A percentile compares a stretch with the other conserved stretches of the same genome.
Evolutionary conservation across 306 rosid genomes (phyloP).

Genomic region (Acacia melanoxylon): DNA sequence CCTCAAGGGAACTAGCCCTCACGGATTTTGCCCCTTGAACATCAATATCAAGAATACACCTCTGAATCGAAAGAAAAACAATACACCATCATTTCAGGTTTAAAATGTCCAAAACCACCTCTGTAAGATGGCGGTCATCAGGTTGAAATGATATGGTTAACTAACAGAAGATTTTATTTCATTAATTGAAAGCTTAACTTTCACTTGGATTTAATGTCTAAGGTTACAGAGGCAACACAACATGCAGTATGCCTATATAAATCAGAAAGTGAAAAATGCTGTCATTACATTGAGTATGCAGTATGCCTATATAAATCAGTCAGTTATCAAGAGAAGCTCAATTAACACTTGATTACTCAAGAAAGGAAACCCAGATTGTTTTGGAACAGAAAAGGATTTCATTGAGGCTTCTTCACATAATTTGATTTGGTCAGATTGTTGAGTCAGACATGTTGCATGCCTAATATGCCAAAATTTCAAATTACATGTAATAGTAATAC

Average conservation of each 20-base stretch:
- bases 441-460: not conserved
- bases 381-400: not conserved
- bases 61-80: slow-evolving; percentile 47
- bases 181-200: too few species aligned
- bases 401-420: not conserved
- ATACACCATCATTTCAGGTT: slow-evolving; percentile 22
- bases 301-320: not conserved
- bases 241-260: not conserved
- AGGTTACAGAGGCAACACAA: not conserved
- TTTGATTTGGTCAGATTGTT: not conserved
- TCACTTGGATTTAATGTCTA: not conserved
- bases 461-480: slow-evolving; percentile 8
- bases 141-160: slow-evolving; percentile 2
- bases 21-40: slow-evolving; percentile 97
- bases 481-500: slow-evolving; percentile 5
- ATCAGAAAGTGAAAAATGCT: not conserved
- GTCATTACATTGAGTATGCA: not conserved
- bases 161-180: not conserved
- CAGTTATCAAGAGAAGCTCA: not conserved
- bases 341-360: not conserved
- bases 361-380: not conserved
- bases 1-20: slow-evolving; percentile 78
- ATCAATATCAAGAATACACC: slow-evolving; percentile 95
- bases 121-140: not conserved
- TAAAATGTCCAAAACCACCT: not conserved